Evolutionary conservation across 208 protist genomes (phyloP), one percentile per base, ranked within the genome.

Genomic region (Sergeia podlipaevii): DNA sequence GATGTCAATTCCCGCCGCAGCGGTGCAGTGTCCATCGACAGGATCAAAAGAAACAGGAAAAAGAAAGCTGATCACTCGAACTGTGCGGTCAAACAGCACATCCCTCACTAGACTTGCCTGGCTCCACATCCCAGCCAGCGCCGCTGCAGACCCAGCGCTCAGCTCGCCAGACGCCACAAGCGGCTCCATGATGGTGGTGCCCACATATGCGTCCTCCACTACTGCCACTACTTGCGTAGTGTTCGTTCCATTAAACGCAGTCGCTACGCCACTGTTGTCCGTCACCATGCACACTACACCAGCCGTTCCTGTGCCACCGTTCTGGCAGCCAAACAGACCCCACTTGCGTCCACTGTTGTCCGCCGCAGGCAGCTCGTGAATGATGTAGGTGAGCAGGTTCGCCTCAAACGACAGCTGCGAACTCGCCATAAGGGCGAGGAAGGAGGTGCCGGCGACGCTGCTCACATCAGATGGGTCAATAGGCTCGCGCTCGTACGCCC

Each of bases 1-100:
- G 11, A 85, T 58, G 47, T 80, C 77, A 20, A 85, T 44, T 11
- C 59, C 63, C 4, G 60, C 70, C 32, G 72, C 48, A 8, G 58
- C 60, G 17, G 38, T 70, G 47, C 64, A 64, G 11, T 43, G 42
- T 33, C 46, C 38, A 39, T 49, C 60, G 21, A 21, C 30, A 13
- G 21, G 20, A 43, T 63, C 61, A 53, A 65, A 77, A 24, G 59
- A 39, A 21, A 77, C 49, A 2, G 77, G 77, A 13, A 66, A 29
- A 11, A 67, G 51, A 41, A 68, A 79, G 41, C 44, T 77, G 32
- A 79, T 58, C 27, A 71, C 60, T 39, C 56, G 59, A 20, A 46
- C 28, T 1, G 58, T 43, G 20, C 13, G 30, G 24, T 64, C 33
- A 21, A 45, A 61, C 37, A 75, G 57, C 20, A 54, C 37, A 34